phyloP scores from a whole-genome alignment of 1,139 yeast genomes.

The Kodamaea sp. region DNA sequence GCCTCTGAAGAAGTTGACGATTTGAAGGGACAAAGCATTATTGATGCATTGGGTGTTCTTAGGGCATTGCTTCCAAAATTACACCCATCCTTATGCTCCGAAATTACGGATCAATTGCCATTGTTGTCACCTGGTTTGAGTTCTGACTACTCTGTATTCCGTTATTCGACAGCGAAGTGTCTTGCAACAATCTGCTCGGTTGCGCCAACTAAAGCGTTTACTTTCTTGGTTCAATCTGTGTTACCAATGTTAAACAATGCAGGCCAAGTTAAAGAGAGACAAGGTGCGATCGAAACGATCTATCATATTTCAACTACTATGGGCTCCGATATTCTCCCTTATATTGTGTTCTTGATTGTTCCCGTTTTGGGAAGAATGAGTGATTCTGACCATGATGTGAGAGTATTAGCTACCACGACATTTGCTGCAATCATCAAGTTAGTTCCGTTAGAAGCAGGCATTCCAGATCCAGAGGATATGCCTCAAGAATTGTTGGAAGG shows the following conservation, averaged over 20 bases:
- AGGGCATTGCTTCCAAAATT: constrained; percentile 73
- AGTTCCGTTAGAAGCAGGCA: constrained; percentile 97
- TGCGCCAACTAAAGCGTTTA: constrained; percentile 72
- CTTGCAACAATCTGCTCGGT: constrained; percentile 80
- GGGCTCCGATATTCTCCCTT: constrained; percentile 91
- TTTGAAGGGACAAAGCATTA: constrained; percentile 72
- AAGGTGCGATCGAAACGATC: constrained; percentile 91
- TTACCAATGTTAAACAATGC: constrained; percentile 84
- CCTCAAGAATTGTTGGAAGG: constrained; percentile 82
- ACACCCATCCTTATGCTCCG: constrained; percentile 48
- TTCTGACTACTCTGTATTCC: constrained; percentile 73
- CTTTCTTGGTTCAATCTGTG: constrained; percentile 73
- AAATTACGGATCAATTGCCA: constrained; percentile 50
- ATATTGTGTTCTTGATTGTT: constrained; percentile 91
- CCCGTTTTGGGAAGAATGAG: constrained; percentile 98
- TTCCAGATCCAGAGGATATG: constrained; percentile 93
- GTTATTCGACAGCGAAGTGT: constrained; percentile 91
- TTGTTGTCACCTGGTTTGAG: constrained; percentile 62
- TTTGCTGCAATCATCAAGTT: constrained; percentile 94
- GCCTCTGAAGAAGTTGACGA: constrained; percentile 42
- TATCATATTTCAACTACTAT: constrained; percentile 82
- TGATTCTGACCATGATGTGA: constrained; percentile 87
- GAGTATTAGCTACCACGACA: constrained; percentile 89
- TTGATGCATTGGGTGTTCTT: constrained; percentile 84
- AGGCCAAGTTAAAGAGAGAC: constrained; percentile 73